These are phyloP conservation scores for Combretum micranthum DNA, from an alignment of 345 rosid genomes.

Conservation along the genomic window DNA sequence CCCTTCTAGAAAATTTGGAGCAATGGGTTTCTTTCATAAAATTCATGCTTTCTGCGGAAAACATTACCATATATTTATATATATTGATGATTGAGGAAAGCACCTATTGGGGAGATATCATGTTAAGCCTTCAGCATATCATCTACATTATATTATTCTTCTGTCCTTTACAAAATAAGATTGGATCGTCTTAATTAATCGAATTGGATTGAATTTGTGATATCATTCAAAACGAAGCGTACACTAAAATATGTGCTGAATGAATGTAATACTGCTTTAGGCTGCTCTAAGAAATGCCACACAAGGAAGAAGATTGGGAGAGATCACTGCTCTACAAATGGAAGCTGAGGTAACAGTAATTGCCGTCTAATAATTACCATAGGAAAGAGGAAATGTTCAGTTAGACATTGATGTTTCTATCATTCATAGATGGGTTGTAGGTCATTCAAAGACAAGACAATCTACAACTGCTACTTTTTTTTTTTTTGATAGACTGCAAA, in stretches of 20 bases:
- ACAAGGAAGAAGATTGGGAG: constrained; percentile 43
- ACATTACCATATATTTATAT: background rate
- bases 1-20: no score
- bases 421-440: no score
- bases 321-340: constrained; percentile 45
- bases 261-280: constrained; percentile 25
- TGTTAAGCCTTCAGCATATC: background rate
- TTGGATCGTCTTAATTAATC: background rate
- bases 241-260: constrained; percentile 7
- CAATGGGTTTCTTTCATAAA: no score
- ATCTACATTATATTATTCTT: background rate
- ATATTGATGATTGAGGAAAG: constrained; percentile 1
- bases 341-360: constrained; percentile 64
- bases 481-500: constrained; percentile 49
- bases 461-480: background rate
- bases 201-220: no score
- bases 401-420: no score
- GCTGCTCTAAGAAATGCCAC: constrained; percentile 61
- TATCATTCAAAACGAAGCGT: background rate
- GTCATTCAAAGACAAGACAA: background rate
- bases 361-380: background rate
- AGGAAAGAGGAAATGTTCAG: no score
- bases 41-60: no score
- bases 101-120: background rate
- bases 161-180: background rate